Evolutionary conservation across 305 asterid species (phyloP), one percentile per base, ranked within the genome.

Genomic region (Lippia alba): DNA sequence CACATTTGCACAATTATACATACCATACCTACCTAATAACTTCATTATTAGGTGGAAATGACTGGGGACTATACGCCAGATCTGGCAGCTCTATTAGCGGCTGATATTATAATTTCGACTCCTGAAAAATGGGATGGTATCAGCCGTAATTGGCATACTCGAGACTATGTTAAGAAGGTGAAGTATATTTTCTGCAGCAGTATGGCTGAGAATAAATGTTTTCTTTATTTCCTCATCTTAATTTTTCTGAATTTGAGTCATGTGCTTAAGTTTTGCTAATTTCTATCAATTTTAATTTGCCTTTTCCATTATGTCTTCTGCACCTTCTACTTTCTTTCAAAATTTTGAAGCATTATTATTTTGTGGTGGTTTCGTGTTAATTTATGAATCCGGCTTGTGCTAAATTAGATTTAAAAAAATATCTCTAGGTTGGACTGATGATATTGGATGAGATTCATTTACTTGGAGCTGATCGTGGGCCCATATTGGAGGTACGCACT

Each of bases 81-180:
- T 79, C 24, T 94, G 83, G 73, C 74, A 67, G 96, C 96, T 72
- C 89, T 94, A 68, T 82, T 90, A 83, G 84, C 92, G 12, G 95
- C 99, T 32, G 98, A 94, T 74, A 92, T 94, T 62, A 94, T 94
- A 59, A 92, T 94, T 78, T 90, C 97, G 62, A 94, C 99, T 72
- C 99, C 99, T 33, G 99, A 94, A 76, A 94, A 94, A 82, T 94
- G 99, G 99, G 99, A 94, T 74, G 99, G 99, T 61, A 94, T 94
- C 77, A 94, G 99, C 73, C 99, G 99, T 64, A 92, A 89, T 71
- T 94, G 99, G 99, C 97, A 94, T 74, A 82, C 87, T 74, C 92
- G 99, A 63, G 85, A 87, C 72, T 94, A 94, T 83, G 99, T 92
- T 64, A 90, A 86, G 78, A 90, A 94, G 97, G 99, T 94, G 64